These are phyloP conservation scores for Fusarium sambucinum DNA, from an alignment of 2,329 filamentous ascomycete genomes.

Conservation along the genomic window DNA sequence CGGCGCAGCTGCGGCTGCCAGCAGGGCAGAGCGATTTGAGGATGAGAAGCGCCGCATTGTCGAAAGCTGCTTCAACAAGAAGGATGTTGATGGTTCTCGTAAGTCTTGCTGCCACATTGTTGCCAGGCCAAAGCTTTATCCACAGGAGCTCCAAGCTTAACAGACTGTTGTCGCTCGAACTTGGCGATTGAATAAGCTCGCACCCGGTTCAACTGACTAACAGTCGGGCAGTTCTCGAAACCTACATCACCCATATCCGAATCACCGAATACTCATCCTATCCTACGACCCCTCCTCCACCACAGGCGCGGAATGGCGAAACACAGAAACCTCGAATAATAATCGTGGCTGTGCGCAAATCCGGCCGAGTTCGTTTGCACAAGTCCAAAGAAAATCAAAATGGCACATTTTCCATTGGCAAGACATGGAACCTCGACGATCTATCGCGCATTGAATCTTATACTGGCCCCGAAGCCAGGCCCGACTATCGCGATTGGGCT, in stretches of 20 bases:
- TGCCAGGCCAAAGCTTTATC: constrained; percentile 24
- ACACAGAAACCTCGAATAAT: constrained; percentile 92
- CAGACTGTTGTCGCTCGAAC: neutral
- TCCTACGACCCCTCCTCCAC: constrained; percentile 86
- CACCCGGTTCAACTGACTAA: constrained; percentile 12
- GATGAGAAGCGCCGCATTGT: constrained; percentile 96
- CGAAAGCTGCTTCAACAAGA: constrained; percentile 93
- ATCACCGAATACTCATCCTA: constrained; percentile 88
- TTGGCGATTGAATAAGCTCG: neutral
- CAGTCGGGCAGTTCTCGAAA: constrained; percentile 68
- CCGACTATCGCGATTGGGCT: constrained; percentile 79
- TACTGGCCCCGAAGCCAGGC: constrained; percentile 68
- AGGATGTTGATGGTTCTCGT: constrained; percentile 88
- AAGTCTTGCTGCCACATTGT: constrained; percentile 56
- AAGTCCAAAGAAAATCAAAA: constrained; percentile 97
- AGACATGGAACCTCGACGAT: constrained; percentile 98
- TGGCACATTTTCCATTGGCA: constrained; percentile 95
- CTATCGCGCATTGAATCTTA: constrained; percentile 86
- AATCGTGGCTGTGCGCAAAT: constrained; percentile 92
- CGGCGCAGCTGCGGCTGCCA: constrained; percentile 52
- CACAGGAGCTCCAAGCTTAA: neutral
- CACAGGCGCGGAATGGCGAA: constrained; percentile 74
- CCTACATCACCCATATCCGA: constrained; percentile 96
- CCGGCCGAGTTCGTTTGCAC: constrained; percentile 92
- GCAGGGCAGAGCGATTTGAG: constrained; percentile 86